These are phyloP conservation scores for Malassezia sp. DNA, from an alignment of 1,284 basidiomycete species.

Conservation along the genomic window DNA sequence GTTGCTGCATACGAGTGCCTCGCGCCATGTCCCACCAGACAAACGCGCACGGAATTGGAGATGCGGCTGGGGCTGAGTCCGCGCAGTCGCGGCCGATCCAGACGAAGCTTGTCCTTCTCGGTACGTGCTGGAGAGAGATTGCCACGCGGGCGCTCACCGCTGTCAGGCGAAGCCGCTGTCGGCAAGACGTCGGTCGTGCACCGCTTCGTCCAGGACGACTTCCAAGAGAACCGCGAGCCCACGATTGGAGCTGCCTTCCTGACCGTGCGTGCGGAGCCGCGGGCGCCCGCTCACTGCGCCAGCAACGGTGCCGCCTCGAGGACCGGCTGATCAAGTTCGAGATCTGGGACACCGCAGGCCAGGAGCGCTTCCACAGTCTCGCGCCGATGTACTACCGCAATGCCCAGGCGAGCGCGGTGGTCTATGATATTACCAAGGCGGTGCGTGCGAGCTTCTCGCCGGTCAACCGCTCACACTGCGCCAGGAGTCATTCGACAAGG, in stretches of 20 bases:
- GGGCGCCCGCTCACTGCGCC: not conserved
- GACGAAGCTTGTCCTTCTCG: constrained; percentile 45
- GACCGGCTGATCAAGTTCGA: constrained; percentile 70
- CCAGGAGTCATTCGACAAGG: constrained; percentile 76
- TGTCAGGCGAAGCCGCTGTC: constrained; percentile 95
- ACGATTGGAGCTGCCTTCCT: constrained; percentile 89
- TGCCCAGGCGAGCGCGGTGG: constrained; percentile 92
- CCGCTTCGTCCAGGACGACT: constrained; percentile 89
- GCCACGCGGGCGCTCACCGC: no score
- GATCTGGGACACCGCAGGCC: constrained; percentile 91
- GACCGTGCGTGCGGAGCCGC: constrained; percentile 33
- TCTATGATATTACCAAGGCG: constrained; percentile 84
- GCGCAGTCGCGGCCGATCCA: constrained; percentile 40
- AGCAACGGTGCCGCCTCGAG: constrained; percentile 57
- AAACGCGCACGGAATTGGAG: no score
- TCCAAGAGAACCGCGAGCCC: constrained; percentile 91
- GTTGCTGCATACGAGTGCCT: no score
- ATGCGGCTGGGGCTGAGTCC: no score
- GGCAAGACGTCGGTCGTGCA: constrained; percentile 99
- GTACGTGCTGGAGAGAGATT: no score
- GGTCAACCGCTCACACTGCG: not conserved
- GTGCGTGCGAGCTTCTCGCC: constrained; percentile 12
- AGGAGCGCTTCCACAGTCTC: constrained; percentile 85
- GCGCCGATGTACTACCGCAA: constrained; percentile 98
- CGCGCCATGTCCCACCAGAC: no score